Evolutionary conservation across 257 asterid genomes (phyloP), one percentile per base, ranked within the genome.

Genomic region (Rauvolfia tetraphylla): DNA sequence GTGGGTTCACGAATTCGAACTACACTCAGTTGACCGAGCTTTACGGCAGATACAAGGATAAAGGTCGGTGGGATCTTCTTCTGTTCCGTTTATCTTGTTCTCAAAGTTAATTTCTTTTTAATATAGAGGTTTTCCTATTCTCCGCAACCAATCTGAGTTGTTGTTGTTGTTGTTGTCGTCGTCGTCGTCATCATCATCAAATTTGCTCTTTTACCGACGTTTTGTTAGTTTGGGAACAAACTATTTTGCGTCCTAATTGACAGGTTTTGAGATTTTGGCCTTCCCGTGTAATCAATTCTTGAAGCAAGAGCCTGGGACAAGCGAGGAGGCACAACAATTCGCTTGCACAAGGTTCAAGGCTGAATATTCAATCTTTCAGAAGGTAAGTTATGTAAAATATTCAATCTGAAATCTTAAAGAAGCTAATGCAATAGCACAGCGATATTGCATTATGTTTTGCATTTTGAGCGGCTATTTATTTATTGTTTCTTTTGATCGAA

Each of bases 261-360:
- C 75, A 92, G 98, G 90, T 57, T 90, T 94, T 31, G 97, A 90
- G 87, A 85, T 93, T 79, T 83, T 92, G 90, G 98, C 96, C 27
- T 93, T 92, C 68, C 98, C 98, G 0, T 92, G 97, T 87, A 94
- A 92, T 68, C 98, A 94, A 75, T 94, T 94, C 89, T 75, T 92
- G 87, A 65, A 83, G 78, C 98, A 90, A 88, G 97, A 94, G 81
- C 97, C 97, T 5, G 92, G 96, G 34, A 70, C 96, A 66, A 92
- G 97, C 72, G 85, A 89, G 83, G 95, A 92, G 61, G 93, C 92
- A 1, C 89, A 86, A 46, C 84, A 89, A 69, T 94, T 94, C 80
- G 97, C 97, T 78, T 94, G 98, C 83, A 84, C 89, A 11, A 84
- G 95, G 84, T 94, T 87, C 85, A 92, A 85, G 75, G 97, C 97